phyloP scores from a whole-genome alignment of 352 stramenopile genomes.

The Aphanomyces cochlioides region DNA sequence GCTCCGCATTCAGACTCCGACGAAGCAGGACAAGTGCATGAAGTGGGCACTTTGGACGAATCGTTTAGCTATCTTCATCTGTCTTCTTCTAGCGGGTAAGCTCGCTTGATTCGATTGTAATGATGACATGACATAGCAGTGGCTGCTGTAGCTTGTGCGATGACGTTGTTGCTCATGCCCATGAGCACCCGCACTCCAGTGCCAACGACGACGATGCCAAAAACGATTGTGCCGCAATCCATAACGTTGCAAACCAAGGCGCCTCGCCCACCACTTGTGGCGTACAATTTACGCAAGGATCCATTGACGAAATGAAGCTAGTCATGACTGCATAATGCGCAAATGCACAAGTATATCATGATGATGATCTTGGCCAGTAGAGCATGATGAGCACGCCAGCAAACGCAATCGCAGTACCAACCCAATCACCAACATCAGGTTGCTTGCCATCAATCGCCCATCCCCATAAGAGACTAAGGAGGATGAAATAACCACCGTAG shows the following conservation, averaged over 20 bases:
- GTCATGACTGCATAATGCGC: not conserved
- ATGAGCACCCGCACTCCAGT: not conserved
- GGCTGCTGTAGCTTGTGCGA: not conserved
- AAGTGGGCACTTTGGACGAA: not conserved
- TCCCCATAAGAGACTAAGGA: slow-evolving; percentile 56
- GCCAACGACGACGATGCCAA: not conserved
- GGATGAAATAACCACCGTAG: slow-evolving; percentile 76
- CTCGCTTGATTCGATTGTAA: not conserved
- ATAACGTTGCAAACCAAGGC: not conserved
- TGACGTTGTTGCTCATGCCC: not conserved
- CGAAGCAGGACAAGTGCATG: not conserved
- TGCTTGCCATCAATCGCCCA: slow-evolving; percentile 55
- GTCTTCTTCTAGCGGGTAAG: slow-evolving; percentile 1
- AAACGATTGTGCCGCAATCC: not conserved
- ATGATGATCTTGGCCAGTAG: slow-evolving; percentile 47
- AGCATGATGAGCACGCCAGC: slow-evolving; percentile 54
- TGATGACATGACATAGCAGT: slow-evolving; percentile 10
- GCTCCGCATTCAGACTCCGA: not conserved
- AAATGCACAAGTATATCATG: not conserved
- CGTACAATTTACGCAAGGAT: not conserved
- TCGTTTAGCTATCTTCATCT: not conserved
- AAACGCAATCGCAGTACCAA: slow-evolving; percentile 53
- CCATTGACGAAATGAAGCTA: slow-evolving; percentile 5
- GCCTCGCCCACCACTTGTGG: not conserved
- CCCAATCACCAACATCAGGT: slow-evolving; percentile 56